Evolutionary conservation across 352 stramenopile genomes (phyloP), one percentile per base, ranked within the genome.

Genomic region (Phytopythium aichiense): DNA sequence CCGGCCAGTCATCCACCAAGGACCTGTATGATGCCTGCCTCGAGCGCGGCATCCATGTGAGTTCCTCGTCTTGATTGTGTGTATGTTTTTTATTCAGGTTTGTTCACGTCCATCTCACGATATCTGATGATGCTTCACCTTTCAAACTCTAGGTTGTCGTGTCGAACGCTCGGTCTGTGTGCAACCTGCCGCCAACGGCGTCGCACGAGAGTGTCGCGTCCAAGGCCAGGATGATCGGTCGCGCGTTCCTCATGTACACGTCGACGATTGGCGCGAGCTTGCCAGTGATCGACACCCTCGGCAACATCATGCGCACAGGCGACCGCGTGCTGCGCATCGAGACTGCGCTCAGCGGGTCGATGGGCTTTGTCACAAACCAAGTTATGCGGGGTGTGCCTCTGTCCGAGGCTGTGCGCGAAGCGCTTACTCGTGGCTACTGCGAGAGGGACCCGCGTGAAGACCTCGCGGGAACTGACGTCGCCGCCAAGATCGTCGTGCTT

Each of bases 211-310:
- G 77, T 63, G 71, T 89, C 4, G 76, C 79, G 13, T 79, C 75
- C 1, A 78, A 73, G 9, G 64, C 52, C 15, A 33, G 49, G 9
- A 66, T 71, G 65, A 61, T 68, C 13, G 81, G 79, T 0, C 84
- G 81, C 25, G 79, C 81, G 12, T 93, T 88, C 58, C 77, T 91
- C 65, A 82, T 93, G 76, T 92, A 91, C 74, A 87, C 84, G 25
- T 91, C 84, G 11, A 90, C 83, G 11, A 84, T 93, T 56, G 81
- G 73, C 11, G 84, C 81, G 31, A 89, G 76, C 60, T 40, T 93
- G 7, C 84, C 84, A 0, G 79, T 93, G 15, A 65, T 93, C 35
- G 80, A 91, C 58, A 93, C 84, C 25, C 71, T 93, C 15, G 79
- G 77, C 46, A 88, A 89, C 62, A 87, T 91, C 49, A 55, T 93